Base-by-base conservation (phyloP, 768 basidiomycete genomes). In the Leccinum variicolor region DNA sequence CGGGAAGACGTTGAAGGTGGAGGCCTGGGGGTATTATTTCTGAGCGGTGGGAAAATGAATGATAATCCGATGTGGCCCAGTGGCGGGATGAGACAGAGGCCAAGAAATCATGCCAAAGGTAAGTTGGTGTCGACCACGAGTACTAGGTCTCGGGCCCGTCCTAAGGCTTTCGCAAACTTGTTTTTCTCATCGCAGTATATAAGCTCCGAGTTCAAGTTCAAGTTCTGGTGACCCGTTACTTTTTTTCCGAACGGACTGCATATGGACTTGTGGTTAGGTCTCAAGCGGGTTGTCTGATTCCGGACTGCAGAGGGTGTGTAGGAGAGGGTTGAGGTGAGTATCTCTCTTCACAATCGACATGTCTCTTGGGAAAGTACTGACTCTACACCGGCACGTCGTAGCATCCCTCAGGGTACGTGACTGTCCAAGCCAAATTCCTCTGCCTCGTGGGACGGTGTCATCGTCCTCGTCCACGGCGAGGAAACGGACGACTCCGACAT, bases 1-100 rank as follows among this genome's bases (percentile, higher is more conserved):
- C 72, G 95, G 92, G 14, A 85, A 84, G 72, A 79, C 77, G 53
- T 97, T 98, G 79, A 89, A 89, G 69, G 88, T 95, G 39, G 92
- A 94, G 73, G n/a, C n/a, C n/a, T n/a, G n/a, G n/a, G 92, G 90
- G 26, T 87, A 79, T 66, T 89, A 92, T 69, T 92, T 89, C 74
- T 92, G 66, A 46, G n/a, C 41, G 17, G 6, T n/a, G n/a, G n/a
- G n/a, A n/a, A n/a, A n/a, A 23, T 23, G 23, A 23, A 23, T 23
- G 23, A 23, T 23, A 23, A 23, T n/a, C n/a, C n/a, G n/a, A n/a
- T n/a, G n/a, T n/a, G n/a, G n/a, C n/a, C n/a, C n/a, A n/a, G n/a
- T n/a, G n/a, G n/a, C n/a, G n/a, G n/a, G n/a, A n/a, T n/a, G 28
- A 28, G 28, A 28, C 29, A 29, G 29, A 29, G 10, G 29, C 29